Percentiles rank a stretch among this genome's conserved stretches.
Conservation (phyloP, 371 early-diverging fungal genomes). For the Phascolomyces articulosus region DNA sequence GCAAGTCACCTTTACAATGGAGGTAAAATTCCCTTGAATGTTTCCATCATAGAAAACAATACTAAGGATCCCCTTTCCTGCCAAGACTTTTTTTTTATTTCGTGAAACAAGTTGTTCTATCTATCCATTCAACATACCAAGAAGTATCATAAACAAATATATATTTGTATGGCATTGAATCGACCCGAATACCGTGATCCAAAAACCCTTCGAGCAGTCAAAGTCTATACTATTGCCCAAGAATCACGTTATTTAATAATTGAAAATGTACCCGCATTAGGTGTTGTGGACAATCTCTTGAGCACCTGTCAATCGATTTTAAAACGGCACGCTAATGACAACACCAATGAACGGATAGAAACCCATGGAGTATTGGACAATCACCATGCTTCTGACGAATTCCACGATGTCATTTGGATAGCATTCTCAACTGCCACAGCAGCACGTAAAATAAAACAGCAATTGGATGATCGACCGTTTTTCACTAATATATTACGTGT, state of each 20-base stretch:
- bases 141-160: too few relatives aligned
- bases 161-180: slow-evolving; percentile 26
- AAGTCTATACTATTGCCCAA: slow-evolving; percentile 54
- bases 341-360: too few relatives aligned
- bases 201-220: slow-evolving; percentile 39
- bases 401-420: slow-evolving; percentile 41
- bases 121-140: too few relatives aligned
- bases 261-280: slow-evolving; percentile 50
- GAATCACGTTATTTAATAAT: slow-evolving; percentile 56
- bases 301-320: slow-evolving; percentile 37
- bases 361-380: slow-evolving; percentile 30
- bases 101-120: too few relatives aligned
- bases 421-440: slow-evolving; percentile 25
- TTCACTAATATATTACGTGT: slow-evolving; percentile 41
- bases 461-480: slow-evolving; percentile 50
- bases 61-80: too few relatives aligned
- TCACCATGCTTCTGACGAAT: slow-evolving; percentile 30
- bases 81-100: slow-evolving; percentile 6
- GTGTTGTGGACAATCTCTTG: slow-evolving; percentile 35
- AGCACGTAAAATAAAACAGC: slow-evolving; percentile 48
- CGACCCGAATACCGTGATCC: slow-evolving; percentile 41
- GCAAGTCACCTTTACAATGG: too few relatives aligned
- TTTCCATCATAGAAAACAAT: neutral
- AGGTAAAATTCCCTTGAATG: neutral
- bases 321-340: too few relatives aligned